A percentile compares a stretch with the other conserved stretches of the same genome.
phyloP scores from a whole-genome alignment of 176 grass and related monocot genomes.

The Zoysia japonica region DNA sequence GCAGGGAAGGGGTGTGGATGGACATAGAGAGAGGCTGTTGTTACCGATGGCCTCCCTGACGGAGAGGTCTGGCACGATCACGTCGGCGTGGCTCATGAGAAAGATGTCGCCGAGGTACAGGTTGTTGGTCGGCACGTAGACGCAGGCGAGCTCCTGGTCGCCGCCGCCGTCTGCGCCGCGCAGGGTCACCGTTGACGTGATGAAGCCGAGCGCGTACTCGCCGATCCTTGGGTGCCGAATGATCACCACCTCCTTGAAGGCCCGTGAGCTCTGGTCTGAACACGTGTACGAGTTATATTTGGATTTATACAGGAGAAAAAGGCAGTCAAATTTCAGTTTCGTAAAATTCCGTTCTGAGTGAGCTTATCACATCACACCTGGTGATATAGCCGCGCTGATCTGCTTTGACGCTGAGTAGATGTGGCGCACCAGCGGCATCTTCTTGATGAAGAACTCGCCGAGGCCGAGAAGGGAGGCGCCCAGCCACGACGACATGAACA shows the following conservation, averaged over 20 bases:
- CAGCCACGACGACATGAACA: constrained; percentile 80
- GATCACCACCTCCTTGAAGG: constrained; percentile 87
- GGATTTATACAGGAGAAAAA: neutral
- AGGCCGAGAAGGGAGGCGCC: constrained; percentile 71
- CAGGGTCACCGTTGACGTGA: constrained; percentile 68
- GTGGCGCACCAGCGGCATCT: constrained; percentile 67
- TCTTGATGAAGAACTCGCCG: constrained; percentile 72
- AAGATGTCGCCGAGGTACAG: constrained; percentile 82
- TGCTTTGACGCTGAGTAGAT: constrained; percentile 80
- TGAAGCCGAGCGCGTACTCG: constrained; percentile 78
- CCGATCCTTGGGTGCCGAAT: constrained; percentile 68
- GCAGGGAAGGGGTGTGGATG: neutral
- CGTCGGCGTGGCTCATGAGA: constrained; percentile 54
- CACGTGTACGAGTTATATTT: neutral
- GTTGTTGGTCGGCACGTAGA: constrained; percentile 78
- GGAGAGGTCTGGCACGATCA: constrained; percentile 64
- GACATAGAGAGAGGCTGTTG: neutral
- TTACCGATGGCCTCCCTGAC: constrained; percentile 81
- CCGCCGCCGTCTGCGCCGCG: constrained; percentile 23
- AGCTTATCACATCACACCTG: constrained; percentile 41
- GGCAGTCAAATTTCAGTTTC: neutral
- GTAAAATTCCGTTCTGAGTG: neutral
- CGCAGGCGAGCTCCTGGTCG: constrained; percentile 63
- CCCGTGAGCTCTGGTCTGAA: constrained; percentile 65
- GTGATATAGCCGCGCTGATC: constrained; percentile 70